These are phyloP conservation scores for Lepidium sativum DNA, from an alignment of 345 rosid species.

Conservation along the genomic window DNA sequence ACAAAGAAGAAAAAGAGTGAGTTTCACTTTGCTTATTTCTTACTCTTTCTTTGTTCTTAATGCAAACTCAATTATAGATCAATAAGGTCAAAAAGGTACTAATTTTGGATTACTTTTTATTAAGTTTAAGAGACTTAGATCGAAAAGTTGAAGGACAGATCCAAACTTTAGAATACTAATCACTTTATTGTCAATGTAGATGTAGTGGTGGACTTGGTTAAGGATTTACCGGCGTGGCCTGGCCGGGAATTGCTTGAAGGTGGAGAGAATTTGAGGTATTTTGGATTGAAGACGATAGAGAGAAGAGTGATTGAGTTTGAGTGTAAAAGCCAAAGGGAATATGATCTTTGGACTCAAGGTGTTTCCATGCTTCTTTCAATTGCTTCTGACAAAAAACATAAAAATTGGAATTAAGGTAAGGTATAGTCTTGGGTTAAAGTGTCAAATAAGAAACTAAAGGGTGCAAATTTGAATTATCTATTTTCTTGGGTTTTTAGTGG, in stretches of 20 bases:
- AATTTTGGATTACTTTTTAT: not conserved
- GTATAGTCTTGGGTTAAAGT: conserved; percentile 2
- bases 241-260: conserved; percentile 67
- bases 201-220: conserved; percentile 53
- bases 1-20: conserved; percentile 87
- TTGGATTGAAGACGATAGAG: conserved; percentile 48
- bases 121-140: not conserved
- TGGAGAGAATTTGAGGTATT: conserved; percentile 62
- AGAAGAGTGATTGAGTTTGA: conserved; percentile 69
- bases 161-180: conserved; percentile 7
- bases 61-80: conserved; percentile 1
- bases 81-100: conserved; percentile 13
- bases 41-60: conserved; percentile 15
- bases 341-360: conserved; percentile 78
- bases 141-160: conserved; percentile 17
- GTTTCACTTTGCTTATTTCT: conserved; percentile 29
- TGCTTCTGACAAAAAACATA: conserved; percentile 39
- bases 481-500: not conserved
- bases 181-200: conserved; percentile 30
- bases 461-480: not conserved
- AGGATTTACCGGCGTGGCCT: conserved; percentile 65
- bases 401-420: conserved; percentile 31
- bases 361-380: conserved; percentile 56
- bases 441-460: not conserved
- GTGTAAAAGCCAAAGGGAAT: conserved; percentile 66